Evolutionary conservation across 2,329 filamentous ascomycete genomes (phyloP).

Genomic region (Hypoxylon sp.): DNA sequence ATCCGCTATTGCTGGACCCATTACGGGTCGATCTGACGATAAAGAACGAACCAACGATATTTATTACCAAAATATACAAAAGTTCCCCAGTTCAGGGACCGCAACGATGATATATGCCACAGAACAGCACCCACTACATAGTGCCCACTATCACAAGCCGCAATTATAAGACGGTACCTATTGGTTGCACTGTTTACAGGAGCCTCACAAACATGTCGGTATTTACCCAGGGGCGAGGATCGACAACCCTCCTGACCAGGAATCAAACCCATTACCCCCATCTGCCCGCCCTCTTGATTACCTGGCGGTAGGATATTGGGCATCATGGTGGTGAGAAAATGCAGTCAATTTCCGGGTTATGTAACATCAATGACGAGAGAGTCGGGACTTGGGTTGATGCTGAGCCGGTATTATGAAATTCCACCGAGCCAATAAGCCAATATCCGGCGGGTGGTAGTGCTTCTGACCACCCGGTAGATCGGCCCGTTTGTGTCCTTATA

Average conservation of each 20-base stretch:
- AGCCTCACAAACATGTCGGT: conserved; percentile 30
- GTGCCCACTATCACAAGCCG: conserved; percentile 19
- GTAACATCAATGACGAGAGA: conserved; percentile 37
- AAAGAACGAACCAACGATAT: conserved; percentile 21
- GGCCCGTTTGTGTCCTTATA: conserved; percentile 35
- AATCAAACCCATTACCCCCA: conserved; percentile 32
- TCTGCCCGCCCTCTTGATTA: conserved; percentile 23
- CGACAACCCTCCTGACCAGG: conserved; percentile 22
- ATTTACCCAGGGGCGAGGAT: conserved; percentile 37
- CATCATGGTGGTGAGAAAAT: conserved; percentile 24
- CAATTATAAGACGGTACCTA: conserved; percentile 14
- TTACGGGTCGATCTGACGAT: conserved; percentile 21
- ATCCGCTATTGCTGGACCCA: conserved; percentile 27
- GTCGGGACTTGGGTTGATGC: conserved; percentile 32
- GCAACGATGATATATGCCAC: conserved; percentile 34
- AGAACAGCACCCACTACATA: conserved; percentile 8
- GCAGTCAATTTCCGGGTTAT: conserved; percentile 27
- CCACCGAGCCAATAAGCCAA: conserved; percentile 40
- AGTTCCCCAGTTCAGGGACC: conserved; percentile 10
- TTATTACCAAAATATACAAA: conserved; percentile 17
- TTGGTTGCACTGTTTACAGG: conserved; percentile 27
- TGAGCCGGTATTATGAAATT: conserved; percentile 37
- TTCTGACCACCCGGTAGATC: conserved; percentile 40
- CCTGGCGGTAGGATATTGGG: conserved; percentile 35
- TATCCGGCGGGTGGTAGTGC: conserved; percentile 42